Conservation (phyloP, 306 rosid species). For the Pyrus betulifolia region DNA sequence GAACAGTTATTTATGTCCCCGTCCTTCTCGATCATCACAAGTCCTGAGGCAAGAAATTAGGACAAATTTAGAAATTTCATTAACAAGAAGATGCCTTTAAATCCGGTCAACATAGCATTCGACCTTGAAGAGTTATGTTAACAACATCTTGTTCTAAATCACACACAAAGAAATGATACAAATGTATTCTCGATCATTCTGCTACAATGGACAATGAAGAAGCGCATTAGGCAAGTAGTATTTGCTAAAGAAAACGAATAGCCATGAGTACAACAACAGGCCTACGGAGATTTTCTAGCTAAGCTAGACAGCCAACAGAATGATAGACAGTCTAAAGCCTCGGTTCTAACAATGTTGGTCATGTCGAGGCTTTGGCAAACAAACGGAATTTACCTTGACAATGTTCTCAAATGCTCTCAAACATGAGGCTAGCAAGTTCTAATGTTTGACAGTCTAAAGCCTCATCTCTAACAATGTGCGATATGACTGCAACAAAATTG, state of each 20-base stretch:
- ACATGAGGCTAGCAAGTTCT: not conserved
- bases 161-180: not conserved
- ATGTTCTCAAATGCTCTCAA: not conserved
- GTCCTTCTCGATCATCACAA: constrained; percentile 6
- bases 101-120: not conserved
- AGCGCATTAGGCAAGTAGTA: not conserved
- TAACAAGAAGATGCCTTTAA: not conserved
- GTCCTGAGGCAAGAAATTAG: constrained; percentile 20
- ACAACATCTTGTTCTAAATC: not conserved
- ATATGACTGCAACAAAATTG: not conserved
- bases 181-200: not conserved
- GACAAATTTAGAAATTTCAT: not conserved
- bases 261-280: not conserved
- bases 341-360: too few species aligned
- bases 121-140: not conserved
- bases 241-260: not conserved
- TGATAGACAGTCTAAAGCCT: too few species aligned
- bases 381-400: not conserved
- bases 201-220: not conserved
- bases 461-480: not conserved
- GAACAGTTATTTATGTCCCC: not conserved
- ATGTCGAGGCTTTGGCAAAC: too few species aligned
- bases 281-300: not conserved
- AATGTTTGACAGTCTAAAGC: not conserved
- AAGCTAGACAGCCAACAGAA: not conserved